Percentiles rank a stretch among this genome's conserved stretches.
phyloP scores from a whole-genome alignment of 768 basidiomycete genomes.

The Xanthoconium purpureum region DNA sequence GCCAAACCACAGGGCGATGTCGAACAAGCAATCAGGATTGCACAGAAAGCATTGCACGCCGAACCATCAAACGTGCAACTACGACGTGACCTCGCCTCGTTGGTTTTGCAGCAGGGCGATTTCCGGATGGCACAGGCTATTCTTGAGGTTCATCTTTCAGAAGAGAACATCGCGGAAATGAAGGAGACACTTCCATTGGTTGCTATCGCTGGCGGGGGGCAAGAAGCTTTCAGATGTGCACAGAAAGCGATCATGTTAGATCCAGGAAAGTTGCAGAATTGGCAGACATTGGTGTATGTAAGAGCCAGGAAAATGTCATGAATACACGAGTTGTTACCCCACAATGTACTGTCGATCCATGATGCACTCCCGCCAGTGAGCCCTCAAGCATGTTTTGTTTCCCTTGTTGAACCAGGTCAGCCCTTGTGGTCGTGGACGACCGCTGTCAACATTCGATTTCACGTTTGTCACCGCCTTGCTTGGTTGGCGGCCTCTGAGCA shows the following conservation, averaged over 20 bases:
- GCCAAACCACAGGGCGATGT: slow-evolving; percentile 42
- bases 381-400: neutral
- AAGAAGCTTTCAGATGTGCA: slow-evolving; percentile 41
- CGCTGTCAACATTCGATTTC: neutral
- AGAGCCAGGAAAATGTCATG: slow-evolving; percentile 29
- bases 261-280: slow-evolving; percentile 46
- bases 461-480: slow-evolving; percentile 33
- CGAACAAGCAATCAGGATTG: slow-evolving; percentile 46
- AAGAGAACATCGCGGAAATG: slow-evolving; percentile 36
- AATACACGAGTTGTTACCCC: slow-evolving; percentile 10
- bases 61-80: slow-evolving; percentile 52
- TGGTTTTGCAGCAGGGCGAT: slow-evolving; percentile 51
- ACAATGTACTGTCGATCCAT: neutral
- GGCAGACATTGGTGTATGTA: slow-evolving; percentile 61
- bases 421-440: neutral
- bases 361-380: neutral
- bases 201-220: slow-evolving; percentile 42
- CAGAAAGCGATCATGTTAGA: slow-evolving; percentile 63
- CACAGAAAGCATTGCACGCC: slow-evolving; percentile 54
- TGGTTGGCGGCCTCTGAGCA: slow-evolving; percentile 41
- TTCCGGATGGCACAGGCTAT: slow-evolving; percentile 44
- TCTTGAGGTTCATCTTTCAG: slow-evolving; percentile 33
- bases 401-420: neutral
- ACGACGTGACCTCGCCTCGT: slow-evolving; percentile 52
- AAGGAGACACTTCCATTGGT: slow-evolving; percentile 46